Evolutionary conservation across 495 filamentous ascomycete species (phyloP).

Genomic region (Hypoxylon intermedium): DNA sequence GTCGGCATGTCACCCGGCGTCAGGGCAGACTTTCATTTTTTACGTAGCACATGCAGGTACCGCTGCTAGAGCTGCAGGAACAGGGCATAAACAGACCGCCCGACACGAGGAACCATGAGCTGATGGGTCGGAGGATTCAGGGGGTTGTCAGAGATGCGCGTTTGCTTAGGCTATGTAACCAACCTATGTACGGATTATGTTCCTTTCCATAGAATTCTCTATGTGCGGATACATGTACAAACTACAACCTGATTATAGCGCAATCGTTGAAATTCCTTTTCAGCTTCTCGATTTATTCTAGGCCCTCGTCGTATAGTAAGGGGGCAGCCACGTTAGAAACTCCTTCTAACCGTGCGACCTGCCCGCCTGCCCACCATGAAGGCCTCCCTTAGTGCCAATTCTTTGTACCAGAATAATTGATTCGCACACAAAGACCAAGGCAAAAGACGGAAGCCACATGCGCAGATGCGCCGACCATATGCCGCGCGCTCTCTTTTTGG

Average conservation of each 20-base stretch:
- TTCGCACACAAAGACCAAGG: conserved; percentile 3
- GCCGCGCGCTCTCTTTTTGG: conserved; percentile 24
- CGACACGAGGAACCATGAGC: conserved; percentile 20
- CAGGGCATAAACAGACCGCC: conserved; percentile 20
- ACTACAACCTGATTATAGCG: not conserved
- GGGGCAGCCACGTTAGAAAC: conserved; percentile 1
- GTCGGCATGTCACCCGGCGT: not conserved
- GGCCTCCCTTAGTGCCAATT: no score
- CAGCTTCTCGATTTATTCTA: conserved; percentile 7
- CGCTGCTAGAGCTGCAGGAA: conserved; percentile 32
- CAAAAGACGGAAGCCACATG: not conserved
- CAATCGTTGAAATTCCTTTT: not conserved
- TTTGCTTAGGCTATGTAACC: conserved; percentile 18
- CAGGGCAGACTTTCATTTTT: conserved; percentile 27
- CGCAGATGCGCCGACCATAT: conserved; percentile 1
- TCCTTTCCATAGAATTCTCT: not conserved
- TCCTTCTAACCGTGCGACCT: conserved; percentile 2
- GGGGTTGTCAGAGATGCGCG: conserved; percentile 20
- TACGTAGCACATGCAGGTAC: conserved; percentile 40
- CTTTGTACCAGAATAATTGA: not conserved
- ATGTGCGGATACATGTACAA: conserved; percentile 1
- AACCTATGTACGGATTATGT: not conserved
- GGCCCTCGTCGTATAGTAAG: not conserved
- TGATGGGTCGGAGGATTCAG: conserved; percentile 19
- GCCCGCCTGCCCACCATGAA: no score